Base-by-base conservation (phyloP, 176 grass and related monocot genomes). In the Stipa capillata region DNA sequence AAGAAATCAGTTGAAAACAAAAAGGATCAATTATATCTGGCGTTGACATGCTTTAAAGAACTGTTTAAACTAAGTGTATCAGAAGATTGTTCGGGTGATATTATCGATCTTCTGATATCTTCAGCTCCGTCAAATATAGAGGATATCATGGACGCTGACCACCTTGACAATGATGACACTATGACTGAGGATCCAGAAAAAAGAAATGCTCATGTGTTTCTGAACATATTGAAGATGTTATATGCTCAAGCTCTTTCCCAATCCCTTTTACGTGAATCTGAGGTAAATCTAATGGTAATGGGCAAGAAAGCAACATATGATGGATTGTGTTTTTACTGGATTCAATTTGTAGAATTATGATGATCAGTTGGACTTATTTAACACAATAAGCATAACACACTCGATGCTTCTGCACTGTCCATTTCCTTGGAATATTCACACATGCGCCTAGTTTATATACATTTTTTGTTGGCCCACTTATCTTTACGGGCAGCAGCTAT, bases 261-360 rank as follows among this genome's bases (percentile, higher is more conserved):
- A n/a, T 91, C 91, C 82, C 86, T 88, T 73, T 73, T 83, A 84
- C 65, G 58, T 85, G 94, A 97, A 82, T 94, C 68, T 4, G 94
- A 94, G 94, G 94, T 97, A 93, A 73, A 37, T 81, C 57, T 61
- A 47, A 66, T 84, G 58, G 29, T 66, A 6, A 61, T 84, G 27
- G 36, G 42, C 15, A 62, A 41, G 33, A 69, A 44, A 69, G 36
- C 16, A 84, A 16, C 23, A 24, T 23, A 37, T 40, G 72, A 50
- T 81, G 36, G 49, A 67, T 62, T 70, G 24, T 70, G 7, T 81
- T 68, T 81, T 51, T 72, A 69, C 33, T 43, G 17, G 20, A 52
- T 57, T 37, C 44, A 7, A 69, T 69, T 85, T n/a, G 14, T 69
- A 43, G 32, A 84, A 57, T 47, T 56, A 40, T 40, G 43, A 82